phyloP scores from a whole-genome alignment of 2,329 filamentous ascomycete genomes.

The Paraphaeosphaeria sporulosa region DNA sequence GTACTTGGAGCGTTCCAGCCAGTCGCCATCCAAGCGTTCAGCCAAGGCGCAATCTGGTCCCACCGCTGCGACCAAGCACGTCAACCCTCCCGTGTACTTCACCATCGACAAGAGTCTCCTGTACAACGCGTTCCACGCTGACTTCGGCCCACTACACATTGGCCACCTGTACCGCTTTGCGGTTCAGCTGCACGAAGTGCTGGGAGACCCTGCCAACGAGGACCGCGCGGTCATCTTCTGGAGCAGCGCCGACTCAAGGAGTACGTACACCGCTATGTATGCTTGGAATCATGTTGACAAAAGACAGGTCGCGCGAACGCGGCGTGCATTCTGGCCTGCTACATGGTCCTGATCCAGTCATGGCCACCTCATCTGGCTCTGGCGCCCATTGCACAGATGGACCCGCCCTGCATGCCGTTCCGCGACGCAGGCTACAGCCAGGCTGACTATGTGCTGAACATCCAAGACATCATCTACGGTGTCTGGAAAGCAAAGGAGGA shows the following conservation, averaged over 20 bases:
- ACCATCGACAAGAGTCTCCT: slow-evolving; percentile 90
- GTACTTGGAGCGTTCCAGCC: slow-evolving; percentile 71
- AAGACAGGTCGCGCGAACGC: slow-evolving; percentile 83
- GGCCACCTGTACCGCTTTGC: slow-evolving; percentile 97
- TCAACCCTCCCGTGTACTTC: slow-evolving; percentile 83
- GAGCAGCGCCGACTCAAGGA: slow-evolving; percentile 90
- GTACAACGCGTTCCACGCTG: slow-evolving; percentile 98
- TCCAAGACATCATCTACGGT: slow-evolving; percentile 97
- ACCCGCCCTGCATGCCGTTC: slow-evolving; percentile 98
- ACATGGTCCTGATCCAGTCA: slow-evolving; percentile 98
- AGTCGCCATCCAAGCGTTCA: slow-evolving; percentile 78
- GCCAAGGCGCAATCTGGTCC: slow-evolving; percentile 69
- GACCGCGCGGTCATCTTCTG: slow-evolving; percentile 93
- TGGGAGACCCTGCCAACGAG: slow-evolving; percentile 90
- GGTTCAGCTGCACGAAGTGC: slow-evolving; percentile 92
- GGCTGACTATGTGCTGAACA: slow-evolving; percentile 92
- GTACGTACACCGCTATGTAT: slow-evolving; percentile 60
- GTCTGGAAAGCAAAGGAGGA: slow-evolving; percentile 99
- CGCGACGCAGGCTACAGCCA: slow-evolving; percentile 98
- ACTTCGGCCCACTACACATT: slow-evolving; percentile 97
- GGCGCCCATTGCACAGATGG: slow-evolving; percentile 93
- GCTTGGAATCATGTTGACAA: slow-evolving; percentile 26
- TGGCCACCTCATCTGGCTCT: slow-evolving; percentile 97
- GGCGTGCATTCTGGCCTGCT: slow-evolving; percentile 92
- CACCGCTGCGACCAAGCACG: slow-evolving; percentile 61